These are phyloP conservation scores for Limonium bicolor DNA, from an alignment of 148 eudicot genomes.

Conservation along the genomic window DNA sequence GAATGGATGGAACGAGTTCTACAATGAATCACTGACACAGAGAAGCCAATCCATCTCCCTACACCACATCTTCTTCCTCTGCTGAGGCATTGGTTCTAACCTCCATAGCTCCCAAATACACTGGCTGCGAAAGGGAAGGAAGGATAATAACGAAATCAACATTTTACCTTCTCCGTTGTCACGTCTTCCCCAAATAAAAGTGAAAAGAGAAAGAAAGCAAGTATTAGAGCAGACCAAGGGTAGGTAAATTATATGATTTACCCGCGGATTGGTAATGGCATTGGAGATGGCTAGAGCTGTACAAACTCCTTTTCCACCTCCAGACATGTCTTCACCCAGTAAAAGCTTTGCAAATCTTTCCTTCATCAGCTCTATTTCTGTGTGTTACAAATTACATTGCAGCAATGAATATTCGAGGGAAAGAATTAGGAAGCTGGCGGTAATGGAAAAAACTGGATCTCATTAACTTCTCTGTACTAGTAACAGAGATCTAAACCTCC, in stretches of 20 bases:
- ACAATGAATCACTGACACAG: slow-evolving; percentile 16
- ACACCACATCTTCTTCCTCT: slow-evolving; percentile 15
- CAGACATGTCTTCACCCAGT: slow-evolving; percentile 97
- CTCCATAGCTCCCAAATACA: slow-evolving; percentile 19
- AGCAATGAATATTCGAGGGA: too few relatives aligned
- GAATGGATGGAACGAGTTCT: slow-evolving; percentile 12
- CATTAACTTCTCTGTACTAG: too few relatives aligned
- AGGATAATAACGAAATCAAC: neutral
- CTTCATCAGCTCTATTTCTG: slow-evolving; percentile 89
- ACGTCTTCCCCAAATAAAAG: neutral
- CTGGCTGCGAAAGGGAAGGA: too few relatives aligned
- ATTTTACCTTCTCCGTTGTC: too few relatives aligned
- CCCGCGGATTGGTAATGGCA: slow-evolving; percentile 95
- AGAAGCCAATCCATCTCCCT: slow-evolving; percentile 17
- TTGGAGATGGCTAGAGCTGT: slow-evolving; percentile 94
- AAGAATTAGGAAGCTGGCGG: too few relatives aligned
- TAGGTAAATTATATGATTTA: slow-evolving; percentile 7
- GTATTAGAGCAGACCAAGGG: neutral
- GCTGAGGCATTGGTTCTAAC: slow-evolving; percentile 14
- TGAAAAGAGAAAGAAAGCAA: neutral
- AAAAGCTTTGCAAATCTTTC: slow-evolving; percentile 93
- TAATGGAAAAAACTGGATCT: too few relatives aligned
- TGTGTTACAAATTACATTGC: too few relatives aligned
- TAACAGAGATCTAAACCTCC: too few relatives aligned
- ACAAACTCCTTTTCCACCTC: slow-evolving; percentile 97